Base-by-base conservation (phyloP, 2,329 filamentous ascomycete genomes). In the Paraphaeosphaeria sporulosa region DNA sequence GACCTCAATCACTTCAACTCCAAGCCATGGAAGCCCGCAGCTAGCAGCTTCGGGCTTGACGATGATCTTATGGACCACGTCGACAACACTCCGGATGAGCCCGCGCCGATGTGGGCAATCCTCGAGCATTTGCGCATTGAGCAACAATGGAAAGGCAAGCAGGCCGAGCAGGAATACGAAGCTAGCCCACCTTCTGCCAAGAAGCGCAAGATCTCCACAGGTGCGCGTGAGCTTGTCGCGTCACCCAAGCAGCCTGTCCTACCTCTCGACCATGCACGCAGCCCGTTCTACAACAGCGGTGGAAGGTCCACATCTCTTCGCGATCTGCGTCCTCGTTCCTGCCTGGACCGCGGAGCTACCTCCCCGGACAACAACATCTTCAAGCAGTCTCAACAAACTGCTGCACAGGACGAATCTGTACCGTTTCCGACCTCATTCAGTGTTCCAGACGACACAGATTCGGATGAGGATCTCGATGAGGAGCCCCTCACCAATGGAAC, bases 61-160 rank as follows among this genome's bases (percentile, higher is more conserved):
- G 64, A 71, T 23, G 61, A 67, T 42, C 57, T 59, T 21, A 48
- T 69, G 42, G 67, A 70, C 25, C 63, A 66, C 3, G 69, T 72
- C 8, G 71, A 74, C 21, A 68, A 72, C 15, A 55, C 52, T 38
- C 52, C 52, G 27, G 52, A 46, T 2, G 68, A 71, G 8, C 59
- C 69, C 5, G 73, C 69, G 3, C 73, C 73, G 7, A 68, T 63
- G 38, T 76, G 73, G 73, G 71, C 71, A 46, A 68, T 72, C 21
- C 72, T 74, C 38, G 60, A 64, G 2, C 71, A 73, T 32, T 61
- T 71, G 54, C 43, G 71, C 12, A 64, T 67, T n/a, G 69, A 74
- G 30, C 65, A 43, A 25, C 34, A 25, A 15, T 36, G 36, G 34
- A 68, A 27, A 53, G 67, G 50, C 46, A 19, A 21, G 19, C 36